Base-by-base conservation (phyloP, 2,329 filamentous ascomycete genomes). In the Pseudocercospora eumusae region DNA sequence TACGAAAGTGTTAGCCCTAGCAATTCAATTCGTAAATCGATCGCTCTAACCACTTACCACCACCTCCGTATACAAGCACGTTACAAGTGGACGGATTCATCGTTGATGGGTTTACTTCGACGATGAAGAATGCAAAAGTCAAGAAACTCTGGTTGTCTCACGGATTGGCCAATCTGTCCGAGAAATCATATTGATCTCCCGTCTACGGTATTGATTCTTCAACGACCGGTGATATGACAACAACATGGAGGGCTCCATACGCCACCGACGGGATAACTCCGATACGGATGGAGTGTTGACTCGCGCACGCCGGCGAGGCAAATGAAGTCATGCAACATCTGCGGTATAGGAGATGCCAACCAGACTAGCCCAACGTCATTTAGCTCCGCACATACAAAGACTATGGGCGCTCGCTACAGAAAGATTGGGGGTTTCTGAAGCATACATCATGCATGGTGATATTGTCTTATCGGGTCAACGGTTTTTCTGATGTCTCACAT, bases 1-100 rank as follows among this genome's bases (percentile, higher is more conserved):
- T 62, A 25, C 28, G 40, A 47, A 36, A 21, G n/a, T 10, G 42
- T 57, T 27, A 57, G 55, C 36, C 11, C 15, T n/a, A 10, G 15
- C 45, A 45, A 15, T 36, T 21, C 45, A 45, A 15, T 36, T 21
- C 18, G 18, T 10, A 7, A 5, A 27, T 31, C 42, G 42, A 47
- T 4, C 15, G 36, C 10, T 66, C 18, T 21, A 23, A 3, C 8
- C 28, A 56, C 62, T 66, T 28, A 62, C 64, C 64, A 21, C 64
- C 64, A n/a, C 62, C 64, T 23, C 64, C 64, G 20, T 65, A 65
- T 18, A 66, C 56, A 23, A 66, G 53, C 10, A 66, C 60, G 13
- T 63, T 63, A 18, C 52, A 57, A 10, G 31, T 31, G 42, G 23
- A 40, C 18, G 49, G 27, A 52, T 45, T 60, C 54, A 60, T 64